Base-by-base conservation (phyloP, 192 early-diverging fungal genomes). In the Podila verticillata region DNA sequence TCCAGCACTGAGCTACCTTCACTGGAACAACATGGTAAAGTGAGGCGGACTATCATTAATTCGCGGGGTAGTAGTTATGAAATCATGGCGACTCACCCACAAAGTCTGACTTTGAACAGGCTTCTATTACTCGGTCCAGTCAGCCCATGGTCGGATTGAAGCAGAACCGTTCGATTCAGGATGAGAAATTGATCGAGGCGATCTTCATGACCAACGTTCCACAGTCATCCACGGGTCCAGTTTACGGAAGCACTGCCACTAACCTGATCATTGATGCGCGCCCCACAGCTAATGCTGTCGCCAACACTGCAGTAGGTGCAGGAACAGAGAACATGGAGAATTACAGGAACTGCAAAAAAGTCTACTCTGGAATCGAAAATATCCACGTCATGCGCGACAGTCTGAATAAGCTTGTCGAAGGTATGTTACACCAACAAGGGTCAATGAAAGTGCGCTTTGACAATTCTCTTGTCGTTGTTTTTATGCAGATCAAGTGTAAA, bases 341-440 rank as follows among this genome's bases (percentile, higher is more conserved):
- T 72, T 99, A 99, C 83, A 82, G 88, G 59, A 91, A 92, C 64
- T 97, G 94, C 64, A 92, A 94, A 81, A 91, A 97, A 57, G 88
- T 87, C 60, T 96, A 94, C 72, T 85, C 95, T 78, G 96, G 95
- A 4, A 98, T 99, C 63, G 97, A 97, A 63, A 99, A 99, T 81
- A 99, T 99, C 72, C 98, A 99, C 78, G 96, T 98, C 9, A 96
- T 99, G 89, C 84, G 98, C 39, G 97, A 97, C 59, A 94, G 93
- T 65, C 86, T 96, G 73, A 88, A 87, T 63, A 92, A 90, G 65
- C 77, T 99, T 54, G 88, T 93, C 24, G 96, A 96, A 82, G 92
- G 95, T 96, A 54, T 54, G 51, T 54, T n/a, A 24, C 51, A 54
- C 24, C n/a, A 54, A 54, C 51, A 54, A 54, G 51, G 24, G 59